Evolutionary conservation across 495 filamentous ascomycete species (phyloP), one percentile per base, ranked within the genome.

Genomic region (Geoglossum glabrum): DNA sequence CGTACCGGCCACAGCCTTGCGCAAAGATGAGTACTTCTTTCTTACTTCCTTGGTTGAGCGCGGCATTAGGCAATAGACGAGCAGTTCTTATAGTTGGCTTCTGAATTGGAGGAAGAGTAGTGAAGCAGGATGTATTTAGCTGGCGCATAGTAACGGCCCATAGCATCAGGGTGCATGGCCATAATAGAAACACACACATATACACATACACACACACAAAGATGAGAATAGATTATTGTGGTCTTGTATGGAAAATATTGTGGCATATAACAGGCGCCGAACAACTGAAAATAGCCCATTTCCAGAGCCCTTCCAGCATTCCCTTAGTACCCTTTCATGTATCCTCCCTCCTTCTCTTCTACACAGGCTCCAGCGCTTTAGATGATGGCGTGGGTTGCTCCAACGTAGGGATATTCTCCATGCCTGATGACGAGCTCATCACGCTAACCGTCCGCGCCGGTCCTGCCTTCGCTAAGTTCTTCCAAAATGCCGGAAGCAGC

Each of bases 401-500:
- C 54, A 56, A 56, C 54, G 36, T n/a, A 56, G 25, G 54, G 36
- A 56, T 34, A 56, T 56, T 56, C 23, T 56, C 54, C 30, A 56
- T 56, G 13, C 54, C 54, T 34, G 25, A 56, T 36, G 54, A 34
- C 7, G 54, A 56, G 54, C 54, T 56, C 54, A 56, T 36, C 54
- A 56, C 54, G 36, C 21, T 56, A 36, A 36, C 54, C 23, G 55
- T 57, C 55, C 46, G 55, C 19, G 28, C 55, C 33, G 33, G 55
- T 25, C 55, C 19, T 43, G 33, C 34, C 28, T 57, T 57, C 31
- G 55, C 55, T 23, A 57, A 57, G 33, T 57, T 36, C 55, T 57
- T 45, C 33, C 55, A 57, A 57, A 57, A 57, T 57, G 34, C 55
- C 34, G 55, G 34, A 45, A 57, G 55, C 55, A 57, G 28, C 55